A percentile compares a stretch with the other conserved stretches of the same genome.
Conservation (phyloP, 73 alveolate species). For the Breviolum minutum region DNA sequence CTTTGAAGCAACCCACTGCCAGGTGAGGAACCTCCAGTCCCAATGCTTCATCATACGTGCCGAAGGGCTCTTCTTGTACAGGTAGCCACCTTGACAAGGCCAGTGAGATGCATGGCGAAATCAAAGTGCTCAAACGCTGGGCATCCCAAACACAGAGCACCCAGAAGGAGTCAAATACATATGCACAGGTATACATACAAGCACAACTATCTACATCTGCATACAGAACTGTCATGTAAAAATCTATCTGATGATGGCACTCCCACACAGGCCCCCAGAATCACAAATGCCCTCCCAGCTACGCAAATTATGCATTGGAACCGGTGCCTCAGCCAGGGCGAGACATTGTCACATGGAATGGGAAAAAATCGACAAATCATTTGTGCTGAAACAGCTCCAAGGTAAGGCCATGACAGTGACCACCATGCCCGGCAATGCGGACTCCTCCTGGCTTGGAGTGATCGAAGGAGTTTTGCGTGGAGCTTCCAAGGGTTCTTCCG, state of each 20-base stretch:
- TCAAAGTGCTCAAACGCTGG: not conserved
- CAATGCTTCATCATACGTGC: slow-evolving; percentile 39
- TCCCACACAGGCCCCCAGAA: too few relatives aligned
- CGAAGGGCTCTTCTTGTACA: slow-evolving; percentile 76
- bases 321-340: not conserved
- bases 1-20: not conserved
- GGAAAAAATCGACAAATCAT: not conserved
- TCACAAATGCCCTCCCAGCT: not conserved
- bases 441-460: not conserved
- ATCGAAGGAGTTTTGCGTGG: not conserved
- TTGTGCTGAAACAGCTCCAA: too few relatives aligned
- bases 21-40: slow-evolving; percentile 51
- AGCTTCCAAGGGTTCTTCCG: slow-evolving; percentile 6
- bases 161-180: not conserved
- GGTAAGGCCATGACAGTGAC: too few relatives aligned
- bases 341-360: too few relatives aligned
- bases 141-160: not conserved
- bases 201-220: not conserved
- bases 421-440: not conserved
- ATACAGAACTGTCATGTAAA: not conserved
- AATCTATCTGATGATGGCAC: not conserved
- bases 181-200: not conserved
- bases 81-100: slow-evolving; percentile 45
- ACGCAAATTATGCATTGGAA: not conserved
- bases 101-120: too few relatives aligned